These are phyloP conservation scores for Rhodosporidiobolus sp. DNA, from an alignment of 768 basidiomycete species.

Conservation along the genomic window DNA sequence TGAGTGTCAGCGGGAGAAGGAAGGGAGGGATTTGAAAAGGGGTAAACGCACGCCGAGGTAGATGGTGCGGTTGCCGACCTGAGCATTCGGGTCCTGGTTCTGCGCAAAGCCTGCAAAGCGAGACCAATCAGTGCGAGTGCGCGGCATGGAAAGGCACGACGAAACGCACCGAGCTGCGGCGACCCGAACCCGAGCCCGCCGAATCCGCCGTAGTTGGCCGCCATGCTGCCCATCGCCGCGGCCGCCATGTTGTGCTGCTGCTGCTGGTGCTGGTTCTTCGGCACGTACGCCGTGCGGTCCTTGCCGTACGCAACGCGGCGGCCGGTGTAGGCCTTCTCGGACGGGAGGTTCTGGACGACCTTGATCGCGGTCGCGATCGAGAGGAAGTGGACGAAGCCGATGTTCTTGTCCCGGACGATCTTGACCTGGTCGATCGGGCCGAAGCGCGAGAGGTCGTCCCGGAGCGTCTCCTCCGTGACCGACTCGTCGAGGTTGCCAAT, in stretches of 20 bases:
- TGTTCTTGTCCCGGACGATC: constrained; percentile 98
- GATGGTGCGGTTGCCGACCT: constrained; percentile 82
- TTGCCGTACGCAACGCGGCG: constrained; percentile 98
- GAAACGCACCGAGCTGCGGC: constrained; percentile 33
- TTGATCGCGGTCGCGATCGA: constrained; percentile 92
- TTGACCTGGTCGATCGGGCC: constrained; percentile 99
- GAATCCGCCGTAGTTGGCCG: constrained; percentile 45
- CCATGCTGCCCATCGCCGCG: constrained; percentile 48
- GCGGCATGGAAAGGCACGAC: background rate
- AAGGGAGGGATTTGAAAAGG: no score
- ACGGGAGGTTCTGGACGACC: constrained; percentile 90
- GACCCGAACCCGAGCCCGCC: constrained; percentile 41
- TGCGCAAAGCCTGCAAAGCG: constrained; percentile 43
- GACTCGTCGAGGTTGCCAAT: constrained; percentile 69
- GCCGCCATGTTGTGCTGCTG: constrained; percentile 52
- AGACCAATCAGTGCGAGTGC: constrained; percentile 45
- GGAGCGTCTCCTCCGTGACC: constrained; percentile 76
- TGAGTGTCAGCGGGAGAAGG: background rate
- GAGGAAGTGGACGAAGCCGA: constrained; percentile 97
- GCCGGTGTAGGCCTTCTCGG: constrained; percentile 79
- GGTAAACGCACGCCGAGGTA: constrained; percentile 67
- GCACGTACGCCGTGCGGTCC: constrained; percentile 87
- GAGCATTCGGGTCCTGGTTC: constrained; percentile 47
- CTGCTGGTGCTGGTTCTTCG: constrained; percentile 80
- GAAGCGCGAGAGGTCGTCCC: constrained; percentile 87